Base-by-base conservation (phyloP, 352 stramenopile species). In the Globisporangium takayamanum region DNA sequence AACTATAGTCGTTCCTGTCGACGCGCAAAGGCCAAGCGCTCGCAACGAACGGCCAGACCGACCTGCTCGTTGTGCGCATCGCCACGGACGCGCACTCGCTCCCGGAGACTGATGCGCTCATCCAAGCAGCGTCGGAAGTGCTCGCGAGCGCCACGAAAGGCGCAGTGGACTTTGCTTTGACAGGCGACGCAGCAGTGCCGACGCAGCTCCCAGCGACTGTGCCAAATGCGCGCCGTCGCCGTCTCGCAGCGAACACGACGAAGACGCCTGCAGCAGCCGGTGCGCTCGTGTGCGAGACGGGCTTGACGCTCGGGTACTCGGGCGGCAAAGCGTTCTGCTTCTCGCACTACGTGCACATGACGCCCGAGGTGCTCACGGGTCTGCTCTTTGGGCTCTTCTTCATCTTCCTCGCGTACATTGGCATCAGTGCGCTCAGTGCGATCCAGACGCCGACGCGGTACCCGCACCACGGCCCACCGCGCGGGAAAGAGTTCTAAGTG, bases 331-430 rank as follows among this genome's bases (percentile, higher is more conserved):
- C 80, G 39, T 94, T 89, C 70, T 94, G 84, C 77, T 94, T 92
- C 56, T 89, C 84, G 57, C 84, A 92, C 66, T 92, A 78, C 56
- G 84, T 94, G 60, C 75, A 74, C 72, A 89, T 90, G 74, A 94
- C 84, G 36, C 84, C 84, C 11, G 70, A 89, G 57, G 73, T 94
- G 36, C 67, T 94, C 33, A 74, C 81, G 25, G 81, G 68, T n/a
- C 62, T 94, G 48, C 57, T 94, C 50, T 84, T 94, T 41, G 79
- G 80, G 15, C 69, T 92, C 49, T 84, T 94, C 59, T 92, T 94
- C 64, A 44, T 94, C 52, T 88, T 89, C 65, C 58, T 91, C 64
- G 68, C 81, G 28, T 94, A 86, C 64, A 65, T 92, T 44, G 84
- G 84, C 14, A 57, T 94, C 46, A 74, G 68, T 49, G 74, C 82